phyloP scores from a whole-genome alignment of 129 eudicot species.

The Artemisia tridentata region DNA sequence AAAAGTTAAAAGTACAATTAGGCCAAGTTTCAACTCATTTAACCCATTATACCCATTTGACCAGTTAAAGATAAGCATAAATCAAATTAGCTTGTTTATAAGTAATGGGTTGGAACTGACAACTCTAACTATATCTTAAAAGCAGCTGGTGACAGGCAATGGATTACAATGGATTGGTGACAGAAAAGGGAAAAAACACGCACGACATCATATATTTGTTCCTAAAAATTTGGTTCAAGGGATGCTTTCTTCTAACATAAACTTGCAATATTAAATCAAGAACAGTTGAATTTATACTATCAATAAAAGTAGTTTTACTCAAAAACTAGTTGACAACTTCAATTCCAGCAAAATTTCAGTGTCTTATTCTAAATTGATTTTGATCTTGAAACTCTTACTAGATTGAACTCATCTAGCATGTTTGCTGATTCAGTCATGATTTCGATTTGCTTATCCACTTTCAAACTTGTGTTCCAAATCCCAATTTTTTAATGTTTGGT shows the following conservation, averaged over 20 bases:
- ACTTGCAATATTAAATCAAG: neutral
- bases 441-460: neutral
- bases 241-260: neutral
- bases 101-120: neutral
- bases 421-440: neutral
- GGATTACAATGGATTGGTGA: neutral
- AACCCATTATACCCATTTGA: neutral
- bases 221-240: neutral
- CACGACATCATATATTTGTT: neutral
- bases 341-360: neutral
- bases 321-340: constrained; percentile 4
- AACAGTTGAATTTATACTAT: neutral
- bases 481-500: neutral
- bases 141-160: constrained; percentile 9
- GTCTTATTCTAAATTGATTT: neutral
- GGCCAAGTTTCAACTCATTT: neutral
- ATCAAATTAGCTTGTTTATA: neutral
- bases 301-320: constrained; percentile 2
- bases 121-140: constrained; percentile 7
- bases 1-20: neutral
- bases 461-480: neutral
- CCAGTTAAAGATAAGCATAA: neutral
- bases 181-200: neutral
- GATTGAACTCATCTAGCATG: neutral
- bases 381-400: neutral